These are phyloP conservation scores for Garcia nutans DNA, from an alignment of 345 rosid species.

Conservation along the genomic window DNA sequence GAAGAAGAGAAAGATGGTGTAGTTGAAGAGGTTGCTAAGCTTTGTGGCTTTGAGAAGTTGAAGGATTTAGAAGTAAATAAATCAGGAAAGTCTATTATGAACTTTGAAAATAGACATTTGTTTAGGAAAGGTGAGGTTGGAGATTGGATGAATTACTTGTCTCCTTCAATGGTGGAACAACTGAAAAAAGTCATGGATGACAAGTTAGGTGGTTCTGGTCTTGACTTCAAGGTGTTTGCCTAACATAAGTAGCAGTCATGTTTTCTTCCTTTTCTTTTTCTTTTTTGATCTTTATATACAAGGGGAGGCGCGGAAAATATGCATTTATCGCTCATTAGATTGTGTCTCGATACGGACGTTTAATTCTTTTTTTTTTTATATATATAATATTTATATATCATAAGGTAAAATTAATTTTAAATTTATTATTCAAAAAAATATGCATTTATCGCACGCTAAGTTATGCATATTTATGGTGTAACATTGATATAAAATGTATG, in stretches of 20 bases:
- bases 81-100: slow-evolving; percentile 6
- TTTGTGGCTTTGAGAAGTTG: slow-evolving; percentile 25
- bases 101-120: slow-evolving; percentile 10
- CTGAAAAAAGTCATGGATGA: slow-evolving; percentile 35
- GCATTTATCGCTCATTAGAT: too few relatives aligned
- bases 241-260: too few relatives aligned
- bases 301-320: too few relatives aligned
- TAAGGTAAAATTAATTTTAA: too few relatives aligned
- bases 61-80: slow-evolving; percentile 26
- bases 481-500: too few relatives aligned
- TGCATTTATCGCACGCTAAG: too few relatives aligned
- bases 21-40: slow-evolving; percentile 9
- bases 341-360: too few relatives aligned
- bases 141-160: slow-evolving; percentile 16
- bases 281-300: too few relatives aligned
- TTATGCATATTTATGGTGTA: too few relatives aligned
- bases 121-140: slow-evolving; percentile 24
- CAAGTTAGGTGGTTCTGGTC: slow-evolving; percentile 47
- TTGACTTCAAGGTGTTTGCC: slow-evolving; percentile 35
- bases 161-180: slow-evolving; percentile 16
- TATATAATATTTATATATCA: too few relatives aligned
- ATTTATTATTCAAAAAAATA: too few relatives aligned
- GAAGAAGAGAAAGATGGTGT: slow-evolving; percentile 17
- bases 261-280: neutral
- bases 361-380: too few relatives aligned